Base-by-base conservation (phyloP, 345 rosid species). In the Microthlaspi erraticum region DNA sequence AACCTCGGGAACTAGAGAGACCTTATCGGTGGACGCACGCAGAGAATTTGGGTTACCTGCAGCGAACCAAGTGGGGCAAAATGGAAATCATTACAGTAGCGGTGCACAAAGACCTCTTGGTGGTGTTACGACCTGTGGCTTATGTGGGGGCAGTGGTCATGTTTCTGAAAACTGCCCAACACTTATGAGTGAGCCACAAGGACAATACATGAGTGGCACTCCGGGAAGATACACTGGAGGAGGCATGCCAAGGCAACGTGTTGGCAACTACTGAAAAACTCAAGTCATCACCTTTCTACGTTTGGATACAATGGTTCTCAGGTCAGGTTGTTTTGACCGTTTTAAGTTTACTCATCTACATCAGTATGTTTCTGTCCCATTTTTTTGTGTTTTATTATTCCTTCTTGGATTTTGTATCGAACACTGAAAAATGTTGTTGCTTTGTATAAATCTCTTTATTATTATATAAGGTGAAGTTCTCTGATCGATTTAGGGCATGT, bases 91-190 rank as follows among this genome's bases (percentile, higher is more conserved):
- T 74, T 80, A 78, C 34, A 48, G 19, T 16, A 46, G 17, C 23
- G 39, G 14, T 18, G 39, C 29, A 26, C 29, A 51, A 36, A 56
- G 59, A 36, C 26, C 65, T 37, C 26, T 56, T 45, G 70, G 64
- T 2, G 42, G 72, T 66, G 8, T 11, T 49, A 50, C 32, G 16
- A 64, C 43, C 60, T 90, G 97, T 73, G 78, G 46, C 55, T 77
- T 83, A 48, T 93, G 92, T n/a, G 94, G 96, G 7, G 75, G 65
- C 60, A 66, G 76, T n/a, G 84, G 91, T 52, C 98, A 91, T 72
- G 81, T 44, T 78, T 73, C 89, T 2, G 59, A 74, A n/a, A 87
- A 87, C 68, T 91, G 96, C 60, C 92, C 96, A 5, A 91, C 86
- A 72, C 70, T 83, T 49, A 78, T 87, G 86, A 83, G 69, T 61